Percentiles rank a stretch among this genome's conserved stretches.
These are phyloP conservation scores for Grammothele lineata DNA, from an alignment of 768 basidiomycete species.

Conservation along the genomic window DNA sequence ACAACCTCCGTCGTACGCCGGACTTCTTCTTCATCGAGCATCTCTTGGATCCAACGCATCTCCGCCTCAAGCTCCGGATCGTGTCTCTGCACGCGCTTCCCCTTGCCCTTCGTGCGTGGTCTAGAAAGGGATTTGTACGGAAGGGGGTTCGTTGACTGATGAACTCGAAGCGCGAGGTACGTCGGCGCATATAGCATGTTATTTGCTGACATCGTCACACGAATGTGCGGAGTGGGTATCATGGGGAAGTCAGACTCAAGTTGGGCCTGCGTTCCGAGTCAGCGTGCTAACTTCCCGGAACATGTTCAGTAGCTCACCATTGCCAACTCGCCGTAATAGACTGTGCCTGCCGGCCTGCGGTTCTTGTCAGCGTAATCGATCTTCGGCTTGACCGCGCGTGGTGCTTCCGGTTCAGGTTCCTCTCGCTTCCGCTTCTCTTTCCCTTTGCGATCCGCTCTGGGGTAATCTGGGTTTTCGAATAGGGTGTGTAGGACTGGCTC, in stretches of 20 bases:
- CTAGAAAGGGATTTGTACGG: constrained; percentile 34
- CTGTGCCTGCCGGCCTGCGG: constrained; percentile 39
- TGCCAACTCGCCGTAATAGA: constrained; percentile 45
- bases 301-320: constrained; percentile 36
- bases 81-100: constrained; percentile 33
- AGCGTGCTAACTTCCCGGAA: not conserved
- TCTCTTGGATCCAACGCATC: constrained; percentile 42
- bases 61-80: constrained; percentile 46
- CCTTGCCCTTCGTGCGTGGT: constrained; percentile 30
- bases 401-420: constrained; percentile 25
- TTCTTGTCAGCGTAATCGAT: constrained; percentile 52
- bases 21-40: constrained; percentile 26
- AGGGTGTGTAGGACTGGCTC: constrained; percentile 55
- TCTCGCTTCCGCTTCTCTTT: constrained; percentile 43
- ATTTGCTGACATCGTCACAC: constrained; percentile 33
- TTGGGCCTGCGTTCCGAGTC: constrained; percentile 34
- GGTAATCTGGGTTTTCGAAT: constrained; percentile 60
- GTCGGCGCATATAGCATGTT: constrained; percentile 63
- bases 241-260: constrained; percentile 55
- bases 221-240: constrained; percentile 53
- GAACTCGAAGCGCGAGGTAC: constrained; percentile 45
- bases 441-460: constrained; percentile 40
- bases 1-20: constrained; percentile 27
- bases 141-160: constrained; percentile 26
- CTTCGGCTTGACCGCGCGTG: constrained; percentile 32